A percentile compares a stretch with the other conserved stretches of the same genome.
phyloP scores from a whole-genome alignment of 306 rosid genomes.

The Acmispon strigosus region DNA sequence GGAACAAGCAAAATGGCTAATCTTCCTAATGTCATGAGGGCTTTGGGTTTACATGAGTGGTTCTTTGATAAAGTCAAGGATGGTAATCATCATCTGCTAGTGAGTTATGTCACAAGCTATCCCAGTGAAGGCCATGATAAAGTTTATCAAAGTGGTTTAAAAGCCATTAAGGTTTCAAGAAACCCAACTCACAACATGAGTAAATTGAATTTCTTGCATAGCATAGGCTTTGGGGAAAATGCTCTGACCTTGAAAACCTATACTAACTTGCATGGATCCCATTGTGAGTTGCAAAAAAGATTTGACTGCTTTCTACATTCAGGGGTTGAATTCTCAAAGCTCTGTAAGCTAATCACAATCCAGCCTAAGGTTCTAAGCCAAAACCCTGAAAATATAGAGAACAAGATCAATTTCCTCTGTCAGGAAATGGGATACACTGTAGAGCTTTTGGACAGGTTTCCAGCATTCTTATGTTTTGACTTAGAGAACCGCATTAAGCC shows the following conservation, averaged over 20 bases:
- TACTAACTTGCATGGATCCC: slow-evolving; percentile 44
- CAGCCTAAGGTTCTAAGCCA: slow-evolving; percentile 60
- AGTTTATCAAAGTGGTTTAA: slow-evolving; percentile 31
- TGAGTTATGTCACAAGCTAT: slow-evolving; percentile 27
- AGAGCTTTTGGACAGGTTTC: slow-evolving; percentile 43
- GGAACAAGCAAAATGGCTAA: slow-evolving; percentile 61
- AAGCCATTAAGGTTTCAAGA: slow-evolving; percentile 33
- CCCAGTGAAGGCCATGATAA: slow-evolving; percentile 33
- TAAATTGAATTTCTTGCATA: slow-evolving; percentile 60
- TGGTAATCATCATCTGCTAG: slow-evolving; percentile 45
- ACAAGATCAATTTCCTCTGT: slow-evolving; percentile 48
- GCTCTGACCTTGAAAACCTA: slow-evolving; percentile 43
- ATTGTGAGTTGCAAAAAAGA: slow-evolving; percentile 40
- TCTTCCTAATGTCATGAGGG: slow-evolving; percentile 61
- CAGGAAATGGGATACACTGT: slow-evolving; percentile 47
- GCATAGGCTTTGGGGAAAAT: slow-evolving; percentile 77
- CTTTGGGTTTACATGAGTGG: slow-evolving; percentile 65
- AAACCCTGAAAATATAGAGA: slow-evolving; percentile 44
- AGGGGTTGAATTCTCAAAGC: slow-evolving; percentile 55
- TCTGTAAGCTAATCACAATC: slow-evolving; percentile 40
- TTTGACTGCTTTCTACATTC: slow-evolving; percentile 48
- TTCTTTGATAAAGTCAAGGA: slow-evolving; percentile 46
- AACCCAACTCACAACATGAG: slow-evolving; percentile 38
- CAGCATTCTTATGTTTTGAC: slow-evolving; percentile 53
- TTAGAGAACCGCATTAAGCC: slow-evolving; percentile 73